These are phyloP conservation scores for Parascedosporium putredinis DNA, from an alignment of 2,329 filamentous ascomycete genomes.

Conservation along the genomic window DNA sequence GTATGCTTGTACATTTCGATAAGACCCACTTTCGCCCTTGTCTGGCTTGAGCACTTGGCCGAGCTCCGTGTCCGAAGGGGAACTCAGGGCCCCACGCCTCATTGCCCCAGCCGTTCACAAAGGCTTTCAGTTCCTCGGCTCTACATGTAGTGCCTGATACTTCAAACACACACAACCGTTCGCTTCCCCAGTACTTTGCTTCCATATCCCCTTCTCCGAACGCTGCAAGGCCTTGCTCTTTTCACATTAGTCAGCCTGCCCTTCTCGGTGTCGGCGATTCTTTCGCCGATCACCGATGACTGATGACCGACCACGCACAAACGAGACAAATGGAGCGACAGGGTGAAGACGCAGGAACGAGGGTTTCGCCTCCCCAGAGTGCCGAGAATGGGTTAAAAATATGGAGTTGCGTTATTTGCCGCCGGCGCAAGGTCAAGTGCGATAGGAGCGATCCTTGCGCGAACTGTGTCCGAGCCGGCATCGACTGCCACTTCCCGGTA, in stretches of 20 bases:
- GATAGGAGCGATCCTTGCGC: slow-evolving; percentile 20
- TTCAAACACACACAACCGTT: too few species aligned
- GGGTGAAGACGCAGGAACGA: too few species aligned
- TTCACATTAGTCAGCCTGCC: too few species aligned
- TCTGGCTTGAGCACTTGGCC: slow-evolving; percentile 13
- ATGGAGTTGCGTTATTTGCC: not conserved
- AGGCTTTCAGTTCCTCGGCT: too few species aligned
- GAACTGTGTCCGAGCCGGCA: slow-evolving; percentile 16
- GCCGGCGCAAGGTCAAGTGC: not conserved
- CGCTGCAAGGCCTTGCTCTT: too few species aligned
- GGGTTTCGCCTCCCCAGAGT: too few species aligned
- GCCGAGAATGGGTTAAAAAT: not conserved
- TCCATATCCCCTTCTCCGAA: too few species aligned
- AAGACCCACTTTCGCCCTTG: not conserved
- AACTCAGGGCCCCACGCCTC: too few species aligned
- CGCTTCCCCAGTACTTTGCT: slow-evolving; percentile 10
- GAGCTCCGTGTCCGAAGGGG: slow-evolving; percentile 18
- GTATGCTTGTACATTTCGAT: too few species aligned
- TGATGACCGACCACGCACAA: not conserved
- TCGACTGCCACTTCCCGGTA: slow-evolving; percentile 15
- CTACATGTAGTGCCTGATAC: too few species aligned
- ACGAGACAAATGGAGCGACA: not conserved
- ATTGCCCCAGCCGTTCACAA: too few species aligned
- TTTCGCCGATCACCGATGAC: too few species aligned
- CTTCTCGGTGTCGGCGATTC: not conserved